Evolutionary conservation across 768 basidiomycete genomes (phyloP).

Genomic region (Auricularia sp.): DNA sequence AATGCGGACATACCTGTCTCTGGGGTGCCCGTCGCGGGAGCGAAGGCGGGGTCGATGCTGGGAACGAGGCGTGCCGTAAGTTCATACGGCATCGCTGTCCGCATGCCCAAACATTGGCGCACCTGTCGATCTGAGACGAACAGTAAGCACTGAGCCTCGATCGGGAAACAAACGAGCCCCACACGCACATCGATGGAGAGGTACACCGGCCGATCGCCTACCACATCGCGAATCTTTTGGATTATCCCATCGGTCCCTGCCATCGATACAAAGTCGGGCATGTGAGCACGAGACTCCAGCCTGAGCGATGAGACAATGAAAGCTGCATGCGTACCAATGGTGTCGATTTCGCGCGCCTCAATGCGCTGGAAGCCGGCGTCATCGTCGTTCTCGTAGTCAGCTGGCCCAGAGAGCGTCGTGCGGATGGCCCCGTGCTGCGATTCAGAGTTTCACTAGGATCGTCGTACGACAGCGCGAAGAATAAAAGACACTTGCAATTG

Average conservation of each 20-base stretch:
- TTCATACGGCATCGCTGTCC: not conserved
- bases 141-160: conserved; percentile 6
- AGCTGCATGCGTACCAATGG: conserved; percentile 40
- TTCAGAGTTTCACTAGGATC: conserved; percentile 63
- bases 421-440: conserved; percentile 77
- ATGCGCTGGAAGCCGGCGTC: conserved; percentile 72
- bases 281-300: not conserved
- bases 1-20: conserved; percentile 44
- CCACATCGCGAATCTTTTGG: conserved; percentile 66
- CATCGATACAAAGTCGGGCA: too few species aligned
- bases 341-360: conserved; percentile 78
- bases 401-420: conserved; percentile 68
- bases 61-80: not conserved
- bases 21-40: conserved; percentile 77
- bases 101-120: conserved; percentile 4
- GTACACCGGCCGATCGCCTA: conserved; percentile 67
- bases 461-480: conserved; percentile 17
- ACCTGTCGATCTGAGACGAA: not conserved
- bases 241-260: conserved; percentile 67
- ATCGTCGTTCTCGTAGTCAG: conserved; percentile 72
- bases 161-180: not conserved
- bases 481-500: conserved; percentile 65
- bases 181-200: conserved; percentile 61
- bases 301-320: not conserved
- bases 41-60: conserved; percentile 73